Evolutionary conservation across 192 early-diverging fungal species (phyloP).

Genomic region (Backusella psychrophila): DNA sequence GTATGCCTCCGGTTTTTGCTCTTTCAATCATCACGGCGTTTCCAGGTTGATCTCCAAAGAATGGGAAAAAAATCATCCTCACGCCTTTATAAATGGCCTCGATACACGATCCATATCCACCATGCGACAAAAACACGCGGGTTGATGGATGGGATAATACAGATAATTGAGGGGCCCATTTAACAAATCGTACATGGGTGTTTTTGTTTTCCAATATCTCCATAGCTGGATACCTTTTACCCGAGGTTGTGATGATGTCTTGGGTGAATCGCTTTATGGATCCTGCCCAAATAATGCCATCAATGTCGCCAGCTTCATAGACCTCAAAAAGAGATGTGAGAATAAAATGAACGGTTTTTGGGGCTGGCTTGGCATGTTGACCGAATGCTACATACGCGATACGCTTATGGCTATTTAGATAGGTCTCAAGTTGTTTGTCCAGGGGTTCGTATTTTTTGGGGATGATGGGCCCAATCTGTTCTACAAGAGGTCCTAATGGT

Average conservation of each 20-base stretch:
- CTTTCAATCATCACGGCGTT: not conserved
- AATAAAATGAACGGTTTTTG: constrained; percentile 9
- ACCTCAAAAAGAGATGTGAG: constrained; percentile 20
- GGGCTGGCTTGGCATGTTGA: constrained; percentile 6
- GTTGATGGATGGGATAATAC: not conserved
- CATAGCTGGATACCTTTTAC: not conserved
- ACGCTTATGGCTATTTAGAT: constrained; percentile 15
- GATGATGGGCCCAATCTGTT: constrained; percentile 36
- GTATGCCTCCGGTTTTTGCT: not conserved
- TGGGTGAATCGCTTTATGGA: not conserved
- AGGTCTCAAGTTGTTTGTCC: not conserved
- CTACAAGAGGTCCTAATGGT: constrained; percentile 22
- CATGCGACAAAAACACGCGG: constrained; percentile 27
- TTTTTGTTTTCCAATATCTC: not conserved
- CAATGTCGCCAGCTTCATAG: constrained; percentile 20
- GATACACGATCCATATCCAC: not conserved
- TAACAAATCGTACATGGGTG: not conserved
- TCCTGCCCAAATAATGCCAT: constrained; percentile 37
- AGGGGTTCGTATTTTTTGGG: constrained; percentile 17
- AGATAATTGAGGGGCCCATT: not conserved
- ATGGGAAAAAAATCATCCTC: constrained; percentile 27
- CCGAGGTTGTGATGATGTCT: not conserved
- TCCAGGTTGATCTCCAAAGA: constrained; percentile 18
- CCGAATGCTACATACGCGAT: constrained; percentile 36
- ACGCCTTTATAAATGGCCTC: constrained; percentile 2